A percentile compares a stretch with the other conserved stretches of the same genome.
Evolutionary conservation across 1,284 basidiomycete species (phyloP).

Genomic region (Ustilago loliicola): DNA sequence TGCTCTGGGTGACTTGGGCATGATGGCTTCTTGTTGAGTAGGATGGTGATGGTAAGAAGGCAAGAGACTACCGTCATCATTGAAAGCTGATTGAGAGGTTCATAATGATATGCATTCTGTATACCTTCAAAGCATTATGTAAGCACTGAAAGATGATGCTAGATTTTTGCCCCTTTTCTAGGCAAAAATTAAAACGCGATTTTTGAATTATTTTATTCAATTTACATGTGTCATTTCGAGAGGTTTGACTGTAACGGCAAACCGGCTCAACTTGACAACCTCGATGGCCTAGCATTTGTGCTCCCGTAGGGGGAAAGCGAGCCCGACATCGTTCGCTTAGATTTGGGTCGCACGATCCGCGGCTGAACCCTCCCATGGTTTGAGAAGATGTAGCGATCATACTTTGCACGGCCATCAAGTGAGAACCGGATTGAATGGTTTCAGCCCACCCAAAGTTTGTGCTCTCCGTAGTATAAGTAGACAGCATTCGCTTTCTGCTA

Average conservation of each 20-base stretch:
- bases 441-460: not conserved
- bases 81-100: too few relatives aligned
- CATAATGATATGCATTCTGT: too few relatives aligned
- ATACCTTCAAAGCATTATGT: too few relatives aligned
- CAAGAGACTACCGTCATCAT: too few relatives aligned
- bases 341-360: conserved; percentile 19
- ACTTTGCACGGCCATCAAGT: not conserved
- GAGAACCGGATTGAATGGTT: not conserved
- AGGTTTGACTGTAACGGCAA: not conserved
- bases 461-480: conserved; percentile 16
- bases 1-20: too few relatives aligned
- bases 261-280: conserved; percentile 4
- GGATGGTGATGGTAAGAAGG: too few relatives aligned
- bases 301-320: not conserved
- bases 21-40: too few relatives aligned
- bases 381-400: conserved; percentile 12
- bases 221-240: too few relatives aligned
- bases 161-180: too few relatives aligned
- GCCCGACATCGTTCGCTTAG: conserved; percentile 2
- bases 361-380: conserved; percentile 32
- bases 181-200: too few relatives aligned
- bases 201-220: too few relatives aligned
- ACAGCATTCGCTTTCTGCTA: not conserved
- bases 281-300: not conserved
- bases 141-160: too few relatives aligned